These are phyloP conservation scores for Clarireedia homoeocarpa DNA, from an alignment of 2,329 filamentous ascomycete genomes.

Conservation along the genomic window DNA sequence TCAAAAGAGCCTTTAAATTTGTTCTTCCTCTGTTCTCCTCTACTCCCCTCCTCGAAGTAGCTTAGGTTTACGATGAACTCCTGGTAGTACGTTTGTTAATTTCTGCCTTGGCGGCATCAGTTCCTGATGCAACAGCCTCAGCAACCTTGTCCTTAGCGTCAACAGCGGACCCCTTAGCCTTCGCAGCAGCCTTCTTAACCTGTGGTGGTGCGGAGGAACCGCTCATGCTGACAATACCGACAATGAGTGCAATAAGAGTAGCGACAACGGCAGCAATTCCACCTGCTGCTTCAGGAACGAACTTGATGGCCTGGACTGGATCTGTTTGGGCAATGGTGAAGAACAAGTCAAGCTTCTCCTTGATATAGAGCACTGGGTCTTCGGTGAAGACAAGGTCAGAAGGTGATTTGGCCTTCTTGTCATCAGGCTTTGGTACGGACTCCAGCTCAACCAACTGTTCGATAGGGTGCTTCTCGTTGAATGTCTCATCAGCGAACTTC, in stretches of 20 bases:
- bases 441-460: conserved; percentile 77
- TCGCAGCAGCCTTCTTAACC: conserved; percentile 61
- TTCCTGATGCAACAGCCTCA: conserved; percentile 50
- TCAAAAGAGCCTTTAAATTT: background rate
- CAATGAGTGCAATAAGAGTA: conserved; percentile 62
- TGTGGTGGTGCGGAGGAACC: conserved; percentile 60
- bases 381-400: conserved; percentile 81
- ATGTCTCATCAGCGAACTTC: conserved; percentile 83
- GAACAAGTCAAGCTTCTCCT: conserved; percentile 92
- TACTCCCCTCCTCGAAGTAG: no score
- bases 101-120: conserved; percentile 63
- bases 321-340: conserved; percentile 71
- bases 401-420: conserved; percentile 56
- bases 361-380: conserved; percentile 79
- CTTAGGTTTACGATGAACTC: conserved; percentile 22
- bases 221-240: conserved; percentile 57
- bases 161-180: conserved; percentile 62
- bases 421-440: conserved; percentile 65
- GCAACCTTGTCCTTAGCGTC: conserved; percentile 68
- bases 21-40: background rate
- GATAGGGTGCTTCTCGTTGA: conserved; percentile 75
- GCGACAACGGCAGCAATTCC: conserved; percentile 65
- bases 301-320: conserved; percentile 75
- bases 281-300: conserved; percentile 85
- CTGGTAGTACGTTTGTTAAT: conserved; percentile 26